Base-by-base conservation (phyloP, 2,329 filamentous ascomycete genomes). In the Bipolaris gigantea region DNA sequence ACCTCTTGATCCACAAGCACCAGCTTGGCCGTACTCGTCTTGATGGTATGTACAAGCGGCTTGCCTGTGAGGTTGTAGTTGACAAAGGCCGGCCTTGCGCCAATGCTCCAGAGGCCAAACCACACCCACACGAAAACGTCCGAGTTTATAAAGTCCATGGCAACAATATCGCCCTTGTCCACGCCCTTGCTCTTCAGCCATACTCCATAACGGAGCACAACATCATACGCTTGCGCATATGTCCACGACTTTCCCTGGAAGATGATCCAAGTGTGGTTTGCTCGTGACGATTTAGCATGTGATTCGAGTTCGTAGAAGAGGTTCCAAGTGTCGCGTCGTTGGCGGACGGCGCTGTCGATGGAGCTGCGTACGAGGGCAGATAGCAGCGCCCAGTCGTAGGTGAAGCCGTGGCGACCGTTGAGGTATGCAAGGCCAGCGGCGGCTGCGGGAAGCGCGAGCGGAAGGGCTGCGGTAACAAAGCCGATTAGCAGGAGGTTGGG, bases 371-470 rank as follows among this genome's bases (percentile, higher is more conserved):
- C 34, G 35, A 84, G 73, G 48, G 81, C 80, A 32, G 76, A 79
- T n/a, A 93, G 65, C 15, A 92, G 71, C 7, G 75, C 70, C 39
- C 79, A 72, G 69, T 92, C 89, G 63, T 88, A 83, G 35, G 75
- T 70, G 43, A 92, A 62, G 63, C 87, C 83, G 64, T 83, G 84
- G 73, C 88, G 89, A 43, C 83, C 89, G 67, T 92, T 83, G 36
- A 89, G 75, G 60, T 90, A 89, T 15, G 81, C 80, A 41, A 83
- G 79, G 7, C 76, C 72, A 21, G 76, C 76, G 6, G 67, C 65
- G 3, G 71, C 69, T n/a, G 67, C 71, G 7, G 72, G 68, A 21
- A 74, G 32, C 18, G 66, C 62, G 48, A 63, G 56, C 13, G 69
- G 64, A 34, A 73, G 61, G 4, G 61, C 70, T 72, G 50, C 34